These are phyloP conservation scores for Blastobotrys arbuscula DNA, from an alignment of 1,139 yeast species.

Conservation along the genomic window DNA sequence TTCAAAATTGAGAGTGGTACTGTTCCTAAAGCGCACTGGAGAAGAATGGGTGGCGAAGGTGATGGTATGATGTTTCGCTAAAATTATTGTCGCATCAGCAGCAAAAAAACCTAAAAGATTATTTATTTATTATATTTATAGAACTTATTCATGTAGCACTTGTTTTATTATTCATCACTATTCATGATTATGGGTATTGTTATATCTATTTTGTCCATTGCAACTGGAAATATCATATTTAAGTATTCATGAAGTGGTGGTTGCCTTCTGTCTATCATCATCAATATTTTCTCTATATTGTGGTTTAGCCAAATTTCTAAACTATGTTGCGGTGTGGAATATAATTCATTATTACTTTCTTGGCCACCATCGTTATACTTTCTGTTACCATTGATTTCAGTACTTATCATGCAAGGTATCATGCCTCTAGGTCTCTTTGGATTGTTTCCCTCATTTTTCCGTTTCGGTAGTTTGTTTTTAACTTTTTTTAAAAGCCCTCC, in stretches of 20 bases:
- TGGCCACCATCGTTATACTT: not conserved
- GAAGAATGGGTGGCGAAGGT: slow-evolving; percentile 65
- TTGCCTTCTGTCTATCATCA: too few relatives aligned
- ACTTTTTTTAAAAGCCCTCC: not conserved
- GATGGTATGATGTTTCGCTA: slow-evolving; percentile 63
- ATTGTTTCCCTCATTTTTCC: not conserved
- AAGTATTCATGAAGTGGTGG: too few relatives aligned
- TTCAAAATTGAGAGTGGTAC: slow-evolving; percentile 60
- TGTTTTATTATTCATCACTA: too few relatives aligned
- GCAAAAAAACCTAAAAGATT: too few relatives aligned
- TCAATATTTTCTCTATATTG: too few relatives aligned
- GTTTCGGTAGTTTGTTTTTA: not conserved
- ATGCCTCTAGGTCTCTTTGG: not conserved
- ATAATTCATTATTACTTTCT: not conserved
- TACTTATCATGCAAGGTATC: not conserved
- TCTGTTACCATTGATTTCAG: not conserved
- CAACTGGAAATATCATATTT: too few relatives aligned
- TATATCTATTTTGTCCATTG: too few relatives aligned
- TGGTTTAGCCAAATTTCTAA: not conserved
- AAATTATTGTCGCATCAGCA: not conserved
- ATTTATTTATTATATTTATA: not conserved
- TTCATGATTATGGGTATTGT: too few relatives aligned
- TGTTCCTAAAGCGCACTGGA: slow-evolving; percentile 62
- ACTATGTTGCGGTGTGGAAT: not conserved
- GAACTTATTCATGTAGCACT: too few relatives aligned